Evolutionary conservation across 148 eudicot species (phyloP).

Genomic region (Oxyria digyna): DNA sequence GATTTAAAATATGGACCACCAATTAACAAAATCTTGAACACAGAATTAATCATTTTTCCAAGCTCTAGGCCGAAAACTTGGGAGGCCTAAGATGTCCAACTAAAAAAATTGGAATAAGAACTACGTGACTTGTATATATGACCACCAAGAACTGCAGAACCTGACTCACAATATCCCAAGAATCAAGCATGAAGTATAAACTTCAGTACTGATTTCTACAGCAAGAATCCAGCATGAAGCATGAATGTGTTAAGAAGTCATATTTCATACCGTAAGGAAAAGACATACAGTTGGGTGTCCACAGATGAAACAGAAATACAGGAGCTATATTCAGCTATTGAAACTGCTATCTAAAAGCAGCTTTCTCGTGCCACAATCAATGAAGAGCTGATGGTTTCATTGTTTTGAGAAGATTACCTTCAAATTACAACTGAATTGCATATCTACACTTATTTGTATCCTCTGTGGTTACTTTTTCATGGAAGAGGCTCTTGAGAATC

Average conservation of each 20-base stretch:
- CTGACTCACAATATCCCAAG: no score
- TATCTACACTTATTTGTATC: not conserved
- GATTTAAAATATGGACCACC: no score
- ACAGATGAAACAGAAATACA: not conserved
- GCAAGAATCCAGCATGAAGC: no score
- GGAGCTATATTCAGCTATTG: not conserved
- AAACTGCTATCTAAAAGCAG: not conserved
- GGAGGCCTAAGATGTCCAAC: no score
- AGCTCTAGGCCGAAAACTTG: no score
- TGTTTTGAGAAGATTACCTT: slow-evolving; percentile 3
- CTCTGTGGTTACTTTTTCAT: slow-evolving; percentile 10
- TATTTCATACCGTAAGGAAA: not conserved
- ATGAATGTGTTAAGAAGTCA: not conserved
- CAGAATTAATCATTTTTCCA: no score
- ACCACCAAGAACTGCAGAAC: no score
- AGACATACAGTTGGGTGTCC: not conserved
- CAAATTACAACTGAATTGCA: not conserved
- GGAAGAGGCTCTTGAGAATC: slow-evolving; percentile 97
- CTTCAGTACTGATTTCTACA: no score
- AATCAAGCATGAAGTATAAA: no score
- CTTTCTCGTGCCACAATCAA: not conserved
- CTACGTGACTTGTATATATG: no score
- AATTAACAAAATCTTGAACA: no score
- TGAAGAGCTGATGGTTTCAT: not conserved
- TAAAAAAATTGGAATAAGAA: no score